phyloP scores from a whole-genome alignment of 106 monocot genomes.

The Dactylorhiza incarnata region DNA sequence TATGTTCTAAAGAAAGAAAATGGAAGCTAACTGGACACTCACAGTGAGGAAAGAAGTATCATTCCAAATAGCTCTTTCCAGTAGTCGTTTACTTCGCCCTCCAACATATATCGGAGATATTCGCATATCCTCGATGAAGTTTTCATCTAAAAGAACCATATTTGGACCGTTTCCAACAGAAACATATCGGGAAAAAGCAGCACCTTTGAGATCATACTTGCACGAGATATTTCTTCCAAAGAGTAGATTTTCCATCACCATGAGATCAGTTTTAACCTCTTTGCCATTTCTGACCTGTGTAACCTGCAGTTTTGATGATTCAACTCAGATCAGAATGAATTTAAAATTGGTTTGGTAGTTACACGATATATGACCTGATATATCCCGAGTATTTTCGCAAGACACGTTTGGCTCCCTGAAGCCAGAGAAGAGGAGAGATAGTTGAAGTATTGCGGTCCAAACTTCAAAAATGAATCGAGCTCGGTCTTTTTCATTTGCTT shows the following conservation, averaged over 20 bases:
- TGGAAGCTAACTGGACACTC: constrained; percentile 18
- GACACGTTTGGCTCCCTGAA: constrained; percentile 84
- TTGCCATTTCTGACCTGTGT: constrained; percentile 60
- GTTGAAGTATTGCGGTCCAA: constrained; percentile 84
- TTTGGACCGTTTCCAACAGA: constrained; percentile 31
- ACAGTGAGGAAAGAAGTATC: constrained; percentile 95
- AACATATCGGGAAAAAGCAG: constrained; percentile 64
- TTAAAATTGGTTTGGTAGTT: background rate
- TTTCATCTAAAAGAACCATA: constrained; percentile 70
- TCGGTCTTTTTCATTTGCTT: constrained; percentile 90
- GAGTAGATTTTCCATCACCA: constrained; percentile 97
- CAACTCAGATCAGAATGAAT: background rate
- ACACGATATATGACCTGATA: constrained; percentile 60
- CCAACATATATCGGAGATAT: constrained; percentile 70
- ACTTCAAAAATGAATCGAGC: constrained; percentile 85
- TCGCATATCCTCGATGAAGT: constrained; percentile 88
- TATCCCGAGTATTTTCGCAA: constrained; percentile 90
- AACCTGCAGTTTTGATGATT: constrained; percentile 37
- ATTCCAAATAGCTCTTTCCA: constrained; percentile 97
- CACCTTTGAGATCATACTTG: constrained; percentile 95
- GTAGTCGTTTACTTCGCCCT: constrained; percentile 63
- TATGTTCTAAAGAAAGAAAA: background rate
- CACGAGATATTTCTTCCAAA: constrained; percentile 65
- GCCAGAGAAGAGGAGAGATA: constrained; percentile 49
- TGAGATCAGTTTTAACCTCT: constrained; percentile 63